Base-by-base conservation (phyloP, 2,329 filamentous ascomycete genomes). In the Phialocephala subalpina region DNA sequence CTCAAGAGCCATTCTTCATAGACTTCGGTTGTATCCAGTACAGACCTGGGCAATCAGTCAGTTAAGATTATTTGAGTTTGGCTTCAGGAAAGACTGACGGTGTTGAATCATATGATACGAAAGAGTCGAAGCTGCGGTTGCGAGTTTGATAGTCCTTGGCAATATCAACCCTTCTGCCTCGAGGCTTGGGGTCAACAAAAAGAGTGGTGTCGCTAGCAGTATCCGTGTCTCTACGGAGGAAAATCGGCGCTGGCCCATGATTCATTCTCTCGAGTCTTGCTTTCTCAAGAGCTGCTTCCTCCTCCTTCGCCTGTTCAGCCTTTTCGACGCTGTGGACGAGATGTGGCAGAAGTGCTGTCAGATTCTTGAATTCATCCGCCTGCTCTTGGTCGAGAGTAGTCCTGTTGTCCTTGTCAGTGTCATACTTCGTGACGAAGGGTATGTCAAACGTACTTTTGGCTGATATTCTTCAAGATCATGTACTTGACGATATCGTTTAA, bases 401-500 rank as follows among this genome's bases (percentile, higher is more conserved):
- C 52, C 66, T 70, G 27, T 20, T 14, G 49, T 53, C 3, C 25
- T 14, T 16, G 7, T 27, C 18, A 33, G 25, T 18, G 29, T 29
- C 18, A 8, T 53, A 33, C 25, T 33, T 33, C 18, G 25, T 7
- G 12, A 4, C 7, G 29, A 33, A 18, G 8, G 6, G 49, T 6
- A 33, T 2, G 18, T 6, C 18, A 22, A 22, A 49, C 60, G 49
- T 58, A 69, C 67, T 64, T 64, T 20, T 67, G 36, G 36, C 58
- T 61, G 35, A 70, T 16, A 14, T 33, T 27, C 47, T 70, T 70
- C 38, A 70, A 47, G 12, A 65, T 58, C 25, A 55, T 66, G 36
- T 66, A 70, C 56, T 67, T 70, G 63, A 70, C 49, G 47, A 67
- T 57, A 60, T 68, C 65, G 27, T 68, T 64, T 11, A 66, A 27